These are phyloP conservation scores for Sonneratia caseolaris DNA, from an alignment of 345 rosid genomes.

Conservation along the genomic window DNA sequence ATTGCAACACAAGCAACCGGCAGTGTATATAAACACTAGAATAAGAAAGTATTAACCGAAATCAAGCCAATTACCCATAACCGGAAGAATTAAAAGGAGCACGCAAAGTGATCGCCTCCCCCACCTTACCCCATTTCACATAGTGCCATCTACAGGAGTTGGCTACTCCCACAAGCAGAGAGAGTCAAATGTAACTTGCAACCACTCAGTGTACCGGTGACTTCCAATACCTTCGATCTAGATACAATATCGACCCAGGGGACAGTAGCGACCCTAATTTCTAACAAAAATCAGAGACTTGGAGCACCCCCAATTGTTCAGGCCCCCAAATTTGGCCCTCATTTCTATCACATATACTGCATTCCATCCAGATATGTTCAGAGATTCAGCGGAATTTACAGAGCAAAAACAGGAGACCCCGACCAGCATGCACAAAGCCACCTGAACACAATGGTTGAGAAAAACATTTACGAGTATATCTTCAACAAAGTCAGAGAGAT, in stretches of 20 bases:
- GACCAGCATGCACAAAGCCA: constrained; percentile 3
- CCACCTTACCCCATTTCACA: too few species aligned
- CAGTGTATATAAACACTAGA: too few species aligned
- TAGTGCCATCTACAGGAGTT: background rate
- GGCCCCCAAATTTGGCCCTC: background rate
- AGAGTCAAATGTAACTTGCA: background rate
- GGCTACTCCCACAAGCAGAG: background rate
- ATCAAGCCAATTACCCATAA: too few species aligned
- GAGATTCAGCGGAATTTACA: constrained; percentile 3
- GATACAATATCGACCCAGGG: background rate
- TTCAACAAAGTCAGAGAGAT: background rate
- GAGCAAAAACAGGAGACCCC: background rate
- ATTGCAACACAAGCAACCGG: too few species aligned
- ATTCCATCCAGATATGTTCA: background rate
- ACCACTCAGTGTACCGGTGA: background rate
- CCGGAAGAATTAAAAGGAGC: too few species aligned
- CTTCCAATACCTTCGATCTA: background rate
- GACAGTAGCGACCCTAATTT: background rate
- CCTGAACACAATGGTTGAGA: background rate
- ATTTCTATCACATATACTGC: background rate
- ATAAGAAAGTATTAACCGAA: too few species aligned
- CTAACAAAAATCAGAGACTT: background rate
- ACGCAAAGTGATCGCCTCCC: too few species aligned
- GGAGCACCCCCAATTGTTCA: background rate
- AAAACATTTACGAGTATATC: background rate